phyloP scores from a whole-genome alignment of 2,329 filamentous ascomycete genomes.

The Phialemonium atrogriseum region DNA sequence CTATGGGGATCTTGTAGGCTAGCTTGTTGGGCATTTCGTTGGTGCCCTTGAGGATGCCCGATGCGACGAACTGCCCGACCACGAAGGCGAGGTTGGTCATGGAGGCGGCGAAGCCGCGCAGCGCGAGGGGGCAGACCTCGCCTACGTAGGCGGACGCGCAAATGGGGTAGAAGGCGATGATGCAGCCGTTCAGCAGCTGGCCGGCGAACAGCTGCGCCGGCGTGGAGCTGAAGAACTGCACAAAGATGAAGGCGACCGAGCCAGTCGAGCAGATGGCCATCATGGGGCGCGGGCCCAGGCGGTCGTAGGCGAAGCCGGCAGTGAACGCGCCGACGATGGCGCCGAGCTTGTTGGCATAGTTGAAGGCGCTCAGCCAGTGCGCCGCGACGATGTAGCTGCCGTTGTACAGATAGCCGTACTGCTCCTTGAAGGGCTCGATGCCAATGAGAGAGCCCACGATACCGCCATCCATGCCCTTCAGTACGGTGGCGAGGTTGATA shows the following conservation, averaged over 20 bases:
- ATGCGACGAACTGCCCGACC: constrained; percentile 21
- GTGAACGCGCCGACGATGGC: constrained; percentile 6
- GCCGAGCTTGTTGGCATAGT: neutral
- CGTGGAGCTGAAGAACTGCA: constrained; percentile 34
- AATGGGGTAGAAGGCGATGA: constrained; percentile 34
- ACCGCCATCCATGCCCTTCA: neutral
- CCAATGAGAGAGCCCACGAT: neutral
- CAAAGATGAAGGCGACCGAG: constrained; percentile 31
- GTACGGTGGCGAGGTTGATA: constrained; percentile 1
- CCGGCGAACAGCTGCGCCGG: constrained; percentile 31
- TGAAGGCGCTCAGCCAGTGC: neutral
- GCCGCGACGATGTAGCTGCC: neutral
- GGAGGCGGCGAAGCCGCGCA: constrained; percentile 20
- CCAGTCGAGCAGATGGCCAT: constrained; percentile 15
- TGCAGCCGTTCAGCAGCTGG: constrained; percentile 36
- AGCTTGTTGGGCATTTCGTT: constrained; percentile 2
- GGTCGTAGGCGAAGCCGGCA: constrained; percentile 6
- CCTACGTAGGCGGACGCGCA: constrained; percentile 21
- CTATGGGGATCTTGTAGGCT: constrained; percentile 3
- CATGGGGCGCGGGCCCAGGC: constrained; percentile 17
- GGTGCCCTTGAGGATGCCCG: constrained; percentile 6
- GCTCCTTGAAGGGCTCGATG: neutral
- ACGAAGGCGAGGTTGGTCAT: constrained; percentile 21
- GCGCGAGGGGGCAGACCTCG: constrained; percentile 20
- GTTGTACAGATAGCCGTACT: neutral